Conservation (phyloP, 352 stramenopile genomes). For the Globisporangium cystogenes region DNA sequence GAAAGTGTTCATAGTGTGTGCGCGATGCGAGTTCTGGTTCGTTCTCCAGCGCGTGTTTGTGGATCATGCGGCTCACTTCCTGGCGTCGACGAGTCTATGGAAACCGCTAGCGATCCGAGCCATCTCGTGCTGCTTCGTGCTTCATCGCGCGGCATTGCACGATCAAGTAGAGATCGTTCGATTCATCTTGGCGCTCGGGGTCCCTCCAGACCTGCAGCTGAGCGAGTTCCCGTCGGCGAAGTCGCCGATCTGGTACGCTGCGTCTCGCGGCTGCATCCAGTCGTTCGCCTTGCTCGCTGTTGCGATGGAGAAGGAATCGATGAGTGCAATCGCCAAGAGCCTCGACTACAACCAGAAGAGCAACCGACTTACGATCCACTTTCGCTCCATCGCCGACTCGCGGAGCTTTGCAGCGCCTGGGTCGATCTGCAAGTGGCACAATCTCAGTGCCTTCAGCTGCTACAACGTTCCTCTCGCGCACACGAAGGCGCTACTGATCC, state of each 20-base stretch:
- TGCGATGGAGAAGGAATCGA: constrained; percentile 21
- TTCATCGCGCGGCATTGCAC: constrained; percentile 43
- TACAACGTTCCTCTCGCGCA: constrained; percentile 25
- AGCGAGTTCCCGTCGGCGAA: constrained; percentile 16
- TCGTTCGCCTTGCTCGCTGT: constrained; percentile 38
- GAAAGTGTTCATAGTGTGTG: constrained; percentile 40
- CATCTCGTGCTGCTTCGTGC: constrained; percentile 29
- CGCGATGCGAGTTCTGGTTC: constrained; percentile 41
- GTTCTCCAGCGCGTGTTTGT: constrained; percentile 39
- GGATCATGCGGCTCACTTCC: constrained; percentile 23
- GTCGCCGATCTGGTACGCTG: constrained; percentile 48
- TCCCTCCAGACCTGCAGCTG: constrained; percentile 29
- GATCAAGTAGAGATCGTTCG: constrained; percentile 33
- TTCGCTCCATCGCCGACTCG: constrained; percentile 19
- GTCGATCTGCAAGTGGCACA: constrained; percentile 45
- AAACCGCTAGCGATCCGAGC: constrained; percentile 41
- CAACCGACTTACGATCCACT: constrained; percentile 6
- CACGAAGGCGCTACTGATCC: constrained; percentile 30
- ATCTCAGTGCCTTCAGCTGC: constrained; percentile 46
- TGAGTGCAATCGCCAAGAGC: constrained; percentile 7
- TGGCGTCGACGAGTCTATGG: constrained; percentile 33
- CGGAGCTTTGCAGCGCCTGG: constrained; percentile 16
- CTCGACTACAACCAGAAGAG: constrained; percentile 4
- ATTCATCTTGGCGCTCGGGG: constrained; percentile 43
- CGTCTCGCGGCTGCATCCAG: constrained; percentile 29